Evolutionary conservation across 163 green algal genomes (phyloP).

Genomic region (Botryococcus braunii): DNA sequence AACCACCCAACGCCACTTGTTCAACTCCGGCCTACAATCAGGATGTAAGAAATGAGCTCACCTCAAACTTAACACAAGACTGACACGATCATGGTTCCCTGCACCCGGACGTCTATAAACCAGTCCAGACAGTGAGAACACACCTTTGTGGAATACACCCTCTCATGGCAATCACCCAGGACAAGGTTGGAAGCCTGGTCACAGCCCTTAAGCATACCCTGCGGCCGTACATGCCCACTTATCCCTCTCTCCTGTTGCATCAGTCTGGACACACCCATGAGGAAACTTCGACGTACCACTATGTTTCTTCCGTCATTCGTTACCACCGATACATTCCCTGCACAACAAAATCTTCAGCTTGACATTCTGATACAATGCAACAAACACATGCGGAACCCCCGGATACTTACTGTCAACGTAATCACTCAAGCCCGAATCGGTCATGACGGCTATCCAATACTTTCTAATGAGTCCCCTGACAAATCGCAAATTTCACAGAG

Average conservation of each 20-base stretch:
- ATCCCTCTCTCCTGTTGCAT: not conserved
- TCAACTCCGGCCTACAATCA: constrained; percentile 71
- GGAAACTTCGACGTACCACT: constrained; percentile 36
- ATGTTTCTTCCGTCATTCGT: constrained; percentile 80
- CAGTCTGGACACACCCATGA: not conserved
- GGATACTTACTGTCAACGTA: no score
- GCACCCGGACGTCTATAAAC: not conserved
- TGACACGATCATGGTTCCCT: not conserved
- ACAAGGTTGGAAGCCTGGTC: constrained; percentile 92
- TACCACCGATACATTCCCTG: constrained; percentile 70
- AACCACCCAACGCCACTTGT: constrained; percentile 56
- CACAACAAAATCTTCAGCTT: no score
- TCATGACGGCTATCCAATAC: no score
- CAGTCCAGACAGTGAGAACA: not conserved
- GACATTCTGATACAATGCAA: no score
- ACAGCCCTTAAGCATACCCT: constrained; percentile 79
- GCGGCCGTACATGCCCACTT: constrained; percentile 3
- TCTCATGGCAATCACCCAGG: constrained; percentile 82
- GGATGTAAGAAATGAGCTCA: no score
- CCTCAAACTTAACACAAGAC: not conserved
- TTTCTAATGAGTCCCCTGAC: no score
- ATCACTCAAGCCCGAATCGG: no score
- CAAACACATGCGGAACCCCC: no score
- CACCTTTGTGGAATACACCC: constrained; percentile 80
- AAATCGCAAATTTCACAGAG: no score